Conservation (phyloP, 176 grass and related monocot species). For the Pontederia paniculata region DNA sequence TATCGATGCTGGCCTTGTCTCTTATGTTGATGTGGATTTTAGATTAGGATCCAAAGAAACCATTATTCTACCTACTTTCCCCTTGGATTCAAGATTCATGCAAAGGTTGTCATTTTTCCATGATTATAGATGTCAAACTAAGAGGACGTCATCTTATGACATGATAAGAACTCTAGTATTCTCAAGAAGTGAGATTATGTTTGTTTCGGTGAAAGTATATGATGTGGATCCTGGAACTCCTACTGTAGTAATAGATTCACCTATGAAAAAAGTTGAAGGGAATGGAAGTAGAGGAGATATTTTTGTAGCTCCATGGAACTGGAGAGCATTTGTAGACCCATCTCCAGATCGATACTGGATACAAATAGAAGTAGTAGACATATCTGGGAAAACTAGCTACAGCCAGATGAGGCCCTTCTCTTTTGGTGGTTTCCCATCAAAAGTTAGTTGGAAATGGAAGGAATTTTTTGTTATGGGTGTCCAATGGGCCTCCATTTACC, state of each 20-base stretch:
- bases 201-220: slow-evolving; percentile 70
- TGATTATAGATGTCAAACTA: slow-evolving; percentile 50
- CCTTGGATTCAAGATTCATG: slow-evolving; percentile 92
- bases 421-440: slow-evolving; percentile 54
- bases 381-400: slow-evolving; percentile 46
- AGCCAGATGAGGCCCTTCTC: slow-evolving; percentile 77
- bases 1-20: slow-evolving; percentile 85
- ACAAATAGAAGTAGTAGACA: slow-evolving; percentile 68
- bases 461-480: slow-evolving; percentile 83
- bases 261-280: slow-evolving; percentile 59
- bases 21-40: slow-evolving; percentile 89
- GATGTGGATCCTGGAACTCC: slow-evolving; percentile 58
- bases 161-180: slow-evolving; percentile 82
- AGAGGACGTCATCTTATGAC: slow-evolving; percentile 44
- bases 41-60: slow-evolving; percentile 69
- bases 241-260: slow-evolving; percentile 49
- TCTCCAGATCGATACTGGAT: slow-evolving; percentile 75
- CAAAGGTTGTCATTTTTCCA: slow-evolving; percentile 50
- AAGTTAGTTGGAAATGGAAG: slow-evolving; percentile 77
- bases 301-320: slow-evolving; percentile 86
- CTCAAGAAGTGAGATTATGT: slow-evolving; percentile 61
- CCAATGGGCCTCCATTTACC: slow-evolving; percentile 71
- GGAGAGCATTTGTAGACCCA: slow-evolving; percentile 75
- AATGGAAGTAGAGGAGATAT: slow-evolving; percentile 64
- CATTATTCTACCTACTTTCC: slow-evolving; percentile 83